These are phyloP conservation scores for Nicotiana paniculata DNA, from an alignment of 257 asterid species.

Conservation along the genomic window DNA sequence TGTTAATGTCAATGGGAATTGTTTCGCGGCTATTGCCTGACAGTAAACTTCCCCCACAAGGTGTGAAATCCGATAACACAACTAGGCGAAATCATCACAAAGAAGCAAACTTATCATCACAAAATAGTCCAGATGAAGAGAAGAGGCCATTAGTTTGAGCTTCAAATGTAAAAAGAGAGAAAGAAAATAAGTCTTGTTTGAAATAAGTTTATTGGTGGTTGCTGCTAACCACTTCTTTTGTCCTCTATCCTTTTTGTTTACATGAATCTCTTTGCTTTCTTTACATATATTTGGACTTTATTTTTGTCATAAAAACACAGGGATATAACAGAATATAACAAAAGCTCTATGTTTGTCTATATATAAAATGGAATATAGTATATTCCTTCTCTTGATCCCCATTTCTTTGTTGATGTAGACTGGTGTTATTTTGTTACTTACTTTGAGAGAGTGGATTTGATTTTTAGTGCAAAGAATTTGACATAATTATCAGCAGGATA, in stretches of 20 bases:
- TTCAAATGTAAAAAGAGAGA: neutral
- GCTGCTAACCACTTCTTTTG: neutral
- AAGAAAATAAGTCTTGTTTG: neutral
- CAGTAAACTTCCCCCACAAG: constrained; percentile 31
- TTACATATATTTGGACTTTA: neutral
- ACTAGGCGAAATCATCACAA: constrained; percentile 11
- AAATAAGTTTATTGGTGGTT: neutral
- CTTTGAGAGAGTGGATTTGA: neutral
- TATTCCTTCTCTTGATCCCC: neutral
- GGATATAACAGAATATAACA: neutral
- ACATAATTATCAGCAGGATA: neutral
- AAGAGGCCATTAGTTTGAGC: constrained; percentile 45
- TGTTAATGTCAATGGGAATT: constrained; percentile 68
- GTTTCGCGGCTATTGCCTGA: constrained; percentile 60
- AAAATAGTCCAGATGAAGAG: constrained; percentile 37
- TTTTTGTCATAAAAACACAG: neutral
- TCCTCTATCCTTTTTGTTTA: neutral
- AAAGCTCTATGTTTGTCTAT: neutral
- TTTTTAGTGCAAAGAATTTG: neutral
- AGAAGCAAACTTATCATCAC: constrained; percentile 20
- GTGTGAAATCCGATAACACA: neutral
- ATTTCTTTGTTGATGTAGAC: neutral
- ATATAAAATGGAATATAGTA: neutral
- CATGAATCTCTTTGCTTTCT: neutral
- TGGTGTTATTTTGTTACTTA: neutral